phyloP scores from a whole-genome alignment of 2,329 filamentous ascomycete genomes.

The Aureobasidium zeae region DNA sequence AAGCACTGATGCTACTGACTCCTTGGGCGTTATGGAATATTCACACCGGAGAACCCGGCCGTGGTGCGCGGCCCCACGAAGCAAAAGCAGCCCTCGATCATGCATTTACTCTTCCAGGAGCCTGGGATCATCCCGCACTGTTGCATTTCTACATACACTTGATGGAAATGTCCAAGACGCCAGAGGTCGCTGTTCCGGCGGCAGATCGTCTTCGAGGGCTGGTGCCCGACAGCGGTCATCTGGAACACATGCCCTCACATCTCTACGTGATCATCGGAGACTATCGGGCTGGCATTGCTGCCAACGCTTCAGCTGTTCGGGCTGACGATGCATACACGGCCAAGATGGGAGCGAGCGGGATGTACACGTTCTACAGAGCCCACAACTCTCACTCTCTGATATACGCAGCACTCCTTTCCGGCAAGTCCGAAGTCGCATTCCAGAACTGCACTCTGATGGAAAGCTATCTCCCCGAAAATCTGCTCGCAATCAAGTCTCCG shows the following conservation, averaged over 20 bases:
- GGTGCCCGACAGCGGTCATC: constrained; percentile 60
- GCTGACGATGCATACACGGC: constrained; percentile 60
- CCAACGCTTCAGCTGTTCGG: constrained; percentile 56
- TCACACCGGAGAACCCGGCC: constrained; percentile 46
- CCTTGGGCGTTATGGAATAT: constrained; percentile 59
- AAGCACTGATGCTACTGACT: constrained; percentile 56
- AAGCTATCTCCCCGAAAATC: constrained; percentile 50
- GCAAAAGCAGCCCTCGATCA: constrained; percentile 50
- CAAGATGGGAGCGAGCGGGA: constrained; percentile 53
- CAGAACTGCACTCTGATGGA: constrained; percentile 53
- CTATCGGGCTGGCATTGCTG: constrained; percentile 56
- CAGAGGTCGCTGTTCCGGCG: constrained; percentile 52
- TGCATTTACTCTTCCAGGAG: constrained; percentile 44
- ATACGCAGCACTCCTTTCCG: constrained; percentile 71
- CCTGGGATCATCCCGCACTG: constrained; percentile 55
- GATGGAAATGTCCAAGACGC: constrained; percentile 64
- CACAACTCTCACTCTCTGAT: constrained; percentile 68
- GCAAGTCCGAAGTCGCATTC: constrained; percentile 52
- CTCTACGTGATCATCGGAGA: constrained; percentile 65
- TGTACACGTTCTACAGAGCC: constrained; percentile 67
- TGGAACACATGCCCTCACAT: constrained; percentile 70
- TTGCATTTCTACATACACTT: constrained; percentile 69
- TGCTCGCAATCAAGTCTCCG: constrained; percentile 51
- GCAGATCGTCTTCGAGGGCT: constrained; percentile 56
- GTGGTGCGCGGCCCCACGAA: constrained; percentile 48